These are phyloP conservation scores for Populus tremula DNA, from an alignment of 345 rosid genomes.

Conservation along the genomic window DNA sequence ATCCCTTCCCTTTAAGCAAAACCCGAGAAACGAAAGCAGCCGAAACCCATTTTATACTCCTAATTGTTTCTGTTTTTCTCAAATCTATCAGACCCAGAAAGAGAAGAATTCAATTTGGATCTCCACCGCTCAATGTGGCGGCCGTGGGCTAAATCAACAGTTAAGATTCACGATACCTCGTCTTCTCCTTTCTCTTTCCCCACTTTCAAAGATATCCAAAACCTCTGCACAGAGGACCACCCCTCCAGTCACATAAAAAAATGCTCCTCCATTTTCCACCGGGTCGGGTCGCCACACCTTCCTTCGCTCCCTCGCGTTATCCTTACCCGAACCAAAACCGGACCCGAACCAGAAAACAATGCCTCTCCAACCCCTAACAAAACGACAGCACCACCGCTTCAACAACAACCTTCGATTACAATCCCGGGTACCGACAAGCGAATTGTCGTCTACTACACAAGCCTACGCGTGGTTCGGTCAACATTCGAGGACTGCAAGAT, in stretches of 20 bases:
- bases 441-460: conserved; percentile 68
- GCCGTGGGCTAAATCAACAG: conserved; percentile 66
- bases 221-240: conserved; percentile 10
- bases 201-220: conserved; percentile 19
- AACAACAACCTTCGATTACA: conserved; percentile 4
- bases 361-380: not conserved
- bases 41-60: not conserved
- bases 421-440: conserved; percentile 33
- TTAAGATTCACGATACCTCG: conserved; percentile 39
- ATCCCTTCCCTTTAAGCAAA: not conserved
- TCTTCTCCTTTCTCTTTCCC: conserved; percentile 30
- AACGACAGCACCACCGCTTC: not conserved
- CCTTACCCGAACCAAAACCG: not conserved
- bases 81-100: not conserved
- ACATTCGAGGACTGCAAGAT: conserved; percentile 71
- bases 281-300: conserved; percentile 49
- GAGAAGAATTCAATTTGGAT: not conserved
- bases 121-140: conserved; percentile 72
- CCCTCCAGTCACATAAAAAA: conserved; percentile 23
- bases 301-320: conserved; percentile 34
- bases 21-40: not conserved
- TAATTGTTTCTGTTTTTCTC: not conserved
- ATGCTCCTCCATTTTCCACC: conserved; percentile 54
- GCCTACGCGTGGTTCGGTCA: conserved; percentile 65
- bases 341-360: not conserved